Evolutionary conservation across 2,329 filamentous ascomycete species (phyloP), one percentile per base, ranked within the genome.

Genomic region (Scytalidium sp.): DNA sequence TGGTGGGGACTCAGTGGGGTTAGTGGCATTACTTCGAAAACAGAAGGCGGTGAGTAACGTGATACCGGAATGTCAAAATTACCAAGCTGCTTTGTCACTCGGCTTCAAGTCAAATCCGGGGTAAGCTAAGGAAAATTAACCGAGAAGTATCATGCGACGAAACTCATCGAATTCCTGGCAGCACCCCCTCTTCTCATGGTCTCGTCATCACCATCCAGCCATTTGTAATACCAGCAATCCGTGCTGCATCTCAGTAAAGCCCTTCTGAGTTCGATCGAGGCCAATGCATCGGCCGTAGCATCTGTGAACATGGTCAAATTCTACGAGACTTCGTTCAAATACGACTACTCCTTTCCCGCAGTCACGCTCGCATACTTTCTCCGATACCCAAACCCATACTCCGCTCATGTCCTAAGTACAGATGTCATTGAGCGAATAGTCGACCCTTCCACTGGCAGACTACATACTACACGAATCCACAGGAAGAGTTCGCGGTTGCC

Each of bases 341-440:
- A 92, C 76, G 79, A 84, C 57, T 90, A 93, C 70, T 85, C 87
- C 44, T 93, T 93, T 73, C 84, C 88, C 54, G 88, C 88, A 67
- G 89, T 94, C 54, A 90, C 88, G 44, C 85, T 94, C 68, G 89
- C 89, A 72, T 94, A 90, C 78, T 94, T 93, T 72, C 85, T 94
- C 45, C 88, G 89, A 57, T 94, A 94, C 71, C 90, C 88, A 52
- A 94, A 93, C 64, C 89, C 89, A 6, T 92, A 93, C 73, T 85
- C 85, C 57, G 84, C 81, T 56, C 89, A 94, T 72, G 89, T 94
- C 47, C 75, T 91, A 60, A 90, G 87, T 64, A 91, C 88, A 68
- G 89, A 94, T 69, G 90, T 88, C 61, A 89, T 94, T 67, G 81
- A 83, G 44, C 86, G 84, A 56, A 75, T 80, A 67, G 81, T 90